Evolutionary conservation across 192 early-diverging fungal genomes (phyloP).

Genomic region (Rhizophagus clarus): DNA sequence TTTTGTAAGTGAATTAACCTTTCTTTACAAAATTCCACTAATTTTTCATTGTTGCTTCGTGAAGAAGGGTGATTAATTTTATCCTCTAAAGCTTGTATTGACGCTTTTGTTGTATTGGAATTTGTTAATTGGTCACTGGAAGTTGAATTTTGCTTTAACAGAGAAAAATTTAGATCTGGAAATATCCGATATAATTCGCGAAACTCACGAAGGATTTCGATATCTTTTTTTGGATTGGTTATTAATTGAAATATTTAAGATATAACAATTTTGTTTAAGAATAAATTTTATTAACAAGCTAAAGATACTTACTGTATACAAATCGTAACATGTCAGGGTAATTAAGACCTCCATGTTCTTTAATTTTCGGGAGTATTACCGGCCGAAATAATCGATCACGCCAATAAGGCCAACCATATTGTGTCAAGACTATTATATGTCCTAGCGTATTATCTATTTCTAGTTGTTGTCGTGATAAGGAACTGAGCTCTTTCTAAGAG

Average conservation of each 20-base stretch:
- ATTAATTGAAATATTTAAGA: neutral
- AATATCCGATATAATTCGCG: neutral
- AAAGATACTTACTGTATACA: constrained; percentile 22
- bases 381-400: constrained; percentile 10
- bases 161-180: constrained; percentile 1
- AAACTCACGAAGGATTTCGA: constrained; percentile 8
- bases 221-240: neutral
- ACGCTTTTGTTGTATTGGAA: neutral
- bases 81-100: constrained; percentile 3
- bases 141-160: neutral
- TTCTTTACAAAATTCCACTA: neutral
- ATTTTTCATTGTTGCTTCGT: neutral
- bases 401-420: constrained; percentile 28
- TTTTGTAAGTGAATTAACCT: neutral
- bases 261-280: neutral
- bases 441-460: neutral
- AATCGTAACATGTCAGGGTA: constrained; percentile 1
- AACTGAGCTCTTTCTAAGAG: neutral
- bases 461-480: neutral
- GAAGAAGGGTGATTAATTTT: constrained; percentile 5
- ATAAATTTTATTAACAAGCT: neutral
- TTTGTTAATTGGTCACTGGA: neutral
- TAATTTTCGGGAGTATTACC: constrained; percentile 7
- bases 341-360: constrained; percentile 6
- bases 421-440: neutral